Evolutionary conservation across 78 protist species (phyloP).

Genomic region (Chrysochromulina parva): DNA sequence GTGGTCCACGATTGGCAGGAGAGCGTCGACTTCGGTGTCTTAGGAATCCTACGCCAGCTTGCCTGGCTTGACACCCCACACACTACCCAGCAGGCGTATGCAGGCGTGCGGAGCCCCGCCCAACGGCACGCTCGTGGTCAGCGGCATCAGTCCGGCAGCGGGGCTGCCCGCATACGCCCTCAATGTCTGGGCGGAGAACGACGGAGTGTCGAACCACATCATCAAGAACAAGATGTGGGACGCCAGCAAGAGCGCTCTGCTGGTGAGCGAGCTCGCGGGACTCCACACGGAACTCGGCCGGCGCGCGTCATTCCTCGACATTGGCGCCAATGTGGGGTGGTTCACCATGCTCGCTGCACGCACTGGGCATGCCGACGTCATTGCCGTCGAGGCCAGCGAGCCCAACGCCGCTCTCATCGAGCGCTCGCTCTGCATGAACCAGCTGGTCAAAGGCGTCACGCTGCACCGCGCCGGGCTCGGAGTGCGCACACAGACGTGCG

Average conservation of each 20-base stretch:
- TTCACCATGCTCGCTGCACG: neutral
- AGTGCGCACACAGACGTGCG: too few species aligned
- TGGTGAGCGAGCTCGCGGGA: neutral
- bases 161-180: too few species aligned
- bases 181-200: neutral
- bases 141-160: too few species aligned
- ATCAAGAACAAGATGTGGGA: neutral
- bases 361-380: neutral
- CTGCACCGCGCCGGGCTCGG: too few species aligned
- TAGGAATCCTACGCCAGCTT: too few species aligned
- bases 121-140: too few species aligned
- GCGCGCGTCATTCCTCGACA: neutral
- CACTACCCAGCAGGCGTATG: too few species aligned
- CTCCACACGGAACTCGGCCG: neutral
- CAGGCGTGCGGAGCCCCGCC: too few species aligned
- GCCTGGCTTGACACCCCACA: too few species aligned
- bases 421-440: neutral
- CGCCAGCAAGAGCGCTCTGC: neutral
- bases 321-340: neutral
- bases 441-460: too few species aligned
- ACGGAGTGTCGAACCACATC: neutral
- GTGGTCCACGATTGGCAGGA: too few species aligned
- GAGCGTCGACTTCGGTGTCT: too few species aligned
- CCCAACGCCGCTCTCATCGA: neutral
- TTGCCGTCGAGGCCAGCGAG: neutral